These are phyloP conservation scores for Mucor irregularis DNA, from an alignment of 371 early-diverging fungal species.

Conservation along the genomic window DNA sequence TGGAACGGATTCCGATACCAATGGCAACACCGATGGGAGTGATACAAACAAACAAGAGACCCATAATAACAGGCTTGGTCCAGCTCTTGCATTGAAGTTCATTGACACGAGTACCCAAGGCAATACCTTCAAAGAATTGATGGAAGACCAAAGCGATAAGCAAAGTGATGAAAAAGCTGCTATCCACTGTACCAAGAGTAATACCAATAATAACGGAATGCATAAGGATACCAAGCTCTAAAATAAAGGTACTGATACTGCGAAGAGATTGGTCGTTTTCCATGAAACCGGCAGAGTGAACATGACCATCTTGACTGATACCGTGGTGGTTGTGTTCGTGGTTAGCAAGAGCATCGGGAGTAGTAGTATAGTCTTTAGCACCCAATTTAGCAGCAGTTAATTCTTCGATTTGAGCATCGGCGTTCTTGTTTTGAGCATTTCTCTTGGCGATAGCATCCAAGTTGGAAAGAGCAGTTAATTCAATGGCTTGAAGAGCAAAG, in stretches of 20 bases:
- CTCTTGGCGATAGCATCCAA: constrained; percentile 17
- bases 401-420: neutral
- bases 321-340: constrained; percentile 25
- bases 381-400: neutral
- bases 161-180: constrained; percentile 44
- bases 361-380: neutral
- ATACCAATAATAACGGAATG: constrained; percentile 86
- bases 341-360: constrained; percentile 16
- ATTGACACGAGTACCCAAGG: constrained; percentile 75
- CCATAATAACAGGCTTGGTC: constrained; percentile 44
- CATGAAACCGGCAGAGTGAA: constrained; percentile 50
- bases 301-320: constrained; percentile 40
- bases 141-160: constrained; percentile 81
- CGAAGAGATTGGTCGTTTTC: constrained; percentile 29
- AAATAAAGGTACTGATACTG: constrained; percentile 52
- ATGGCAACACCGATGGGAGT: constrained; percentile 81
- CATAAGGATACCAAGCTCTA: constrained; percentile 79
- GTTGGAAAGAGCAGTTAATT: constrained; percentile 32
- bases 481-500: constrained; percentile 32
- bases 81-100: constrained; percentile 59
- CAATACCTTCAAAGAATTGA: constrained; percentile 90
- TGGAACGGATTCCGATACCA: constrained; percentile 67
- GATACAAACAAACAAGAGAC: constrained; percentile 46
- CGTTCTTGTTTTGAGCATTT: neutral
- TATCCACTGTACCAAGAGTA: constrained; percentile 48